Evolutionary conservation across 257 asterid genomes (phyloP).

Genomic region (Mentha longifolia): DNA sequence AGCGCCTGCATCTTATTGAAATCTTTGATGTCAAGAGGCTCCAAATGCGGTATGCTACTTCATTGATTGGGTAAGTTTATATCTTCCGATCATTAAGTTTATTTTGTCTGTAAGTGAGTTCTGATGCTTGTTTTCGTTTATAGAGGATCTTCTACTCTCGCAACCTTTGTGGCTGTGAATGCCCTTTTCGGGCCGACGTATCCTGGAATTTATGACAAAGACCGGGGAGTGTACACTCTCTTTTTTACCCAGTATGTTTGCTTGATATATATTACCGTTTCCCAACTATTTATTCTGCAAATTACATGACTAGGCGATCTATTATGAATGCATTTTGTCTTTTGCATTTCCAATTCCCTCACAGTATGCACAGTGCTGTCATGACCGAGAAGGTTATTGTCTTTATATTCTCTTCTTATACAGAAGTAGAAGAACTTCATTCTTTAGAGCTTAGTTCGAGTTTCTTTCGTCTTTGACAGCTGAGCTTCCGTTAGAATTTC

Average conservation of each 20-base stretch:
- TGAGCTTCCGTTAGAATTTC: constrained; percentile 88
- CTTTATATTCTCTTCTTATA: constrained; percentile 5
- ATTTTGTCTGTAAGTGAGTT: constrained; percentile 11
- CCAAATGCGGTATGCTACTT: constrained; percentile 84
- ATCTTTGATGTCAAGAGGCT: constrained; percentile 81
- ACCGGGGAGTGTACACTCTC: constrained; percentile 72
- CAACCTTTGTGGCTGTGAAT: constrained; percentile 87
- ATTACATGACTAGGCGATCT: constrained; percentile 15
- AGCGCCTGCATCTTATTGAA: constrained; percentile 87
- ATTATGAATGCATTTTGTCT: constrained; percentile 44
- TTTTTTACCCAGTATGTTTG: constrained; percentile 81
- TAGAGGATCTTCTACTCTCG: constrained; percentile 81
- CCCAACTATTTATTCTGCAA: constrained; percentile 12
- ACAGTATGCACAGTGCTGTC: constrained; percentile 72
- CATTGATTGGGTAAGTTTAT: constrained; percentile 69
- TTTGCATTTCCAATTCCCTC: constrained; percentile 84
- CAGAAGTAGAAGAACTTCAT: constrained; percentile 1
- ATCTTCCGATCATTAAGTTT: constrained; percentile 14
- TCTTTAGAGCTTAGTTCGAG: constrained; percentile 17
- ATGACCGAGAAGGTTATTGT: constrained; percentile 45
- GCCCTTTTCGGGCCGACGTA: constrained; percentile 86
- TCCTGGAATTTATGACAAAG: constrained; percentile 85
- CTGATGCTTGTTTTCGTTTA: constrained; percentile 36
- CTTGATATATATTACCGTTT: constrained; percentile 14
- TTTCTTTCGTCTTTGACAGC: constrained; percentile 43